Percentiles rank a stretch among this genome's conserved stretches.
Conservation (phyloP, 257 asterid species). For the Knoxia roxburghii region DNA sequence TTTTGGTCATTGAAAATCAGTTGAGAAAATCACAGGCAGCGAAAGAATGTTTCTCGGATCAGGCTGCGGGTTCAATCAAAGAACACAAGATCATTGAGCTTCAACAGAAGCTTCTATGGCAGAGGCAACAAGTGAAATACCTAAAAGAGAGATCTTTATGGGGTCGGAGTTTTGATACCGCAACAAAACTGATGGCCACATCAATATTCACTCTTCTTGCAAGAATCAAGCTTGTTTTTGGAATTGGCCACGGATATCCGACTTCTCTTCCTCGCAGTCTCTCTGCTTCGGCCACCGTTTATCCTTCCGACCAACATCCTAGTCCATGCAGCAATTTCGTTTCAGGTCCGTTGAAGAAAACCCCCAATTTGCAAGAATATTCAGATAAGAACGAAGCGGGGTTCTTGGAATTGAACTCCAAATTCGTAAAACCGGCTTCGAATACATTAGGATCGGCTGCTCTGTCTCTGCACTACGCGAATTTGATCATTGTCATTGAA, state of each 20-base stretch:
- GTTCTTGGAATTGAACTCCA: slow-evolving; percentile 49
- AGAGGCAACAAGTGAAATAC: slow-evolving; percentile 68
- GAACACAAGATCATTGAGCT: slow-evolving; percentile 51
- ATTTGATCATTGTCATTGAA: slow-evolving; percentile 74
- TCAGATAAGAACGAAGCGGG: slow-evolving; percentile 11
- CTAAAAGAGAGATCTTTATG: slow-evolving; percentile 70
- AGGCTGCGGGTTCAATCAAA: slow-evolving; percentile 22
- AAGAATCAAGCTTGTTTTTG: slow-evolving; percentile 74
- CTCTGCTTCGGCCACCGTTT: slow-evolving; percentile 75
- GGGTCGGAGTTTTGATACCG: slow-evolving; percentile 73
- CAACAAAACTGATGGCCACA: slow-evolving; percentile 48
- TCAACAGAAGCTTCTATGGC: slow-evolving; percentile 75
- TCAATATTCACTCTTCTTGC: slow-evolving; percentile 62
- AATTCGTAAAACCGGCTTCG: slow-evolving; percentile 52
- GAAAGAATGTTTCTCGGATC: slow-evolving; percentile 14
- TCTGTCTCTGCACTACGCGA: slow-evolving; percentile 78
- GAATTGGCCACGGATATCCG: slow-evolving; percentile 44
- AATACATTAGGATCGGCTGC: slow-evolving; percentile 72
- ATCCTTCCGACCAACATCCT: slow-evolving; percentile 58
- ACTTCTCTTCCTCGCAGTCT: slow-evolving; percentile 63
- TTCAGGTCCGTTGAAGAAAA: slow-evolving; percentile 58
- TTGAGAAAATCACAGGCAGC: slow-evolving; percentile 38
- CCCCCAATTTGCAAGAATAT: slow-evolving; percentile 18
- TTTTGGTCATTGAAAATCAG: slow-evolving; percentile 41
- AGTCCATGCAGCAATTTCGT: slow-evolving; percentile 23